Conservation (phyloP, 2,329 filamentous ascomycete species). For the Paracamarosporium sp. region DNA sequence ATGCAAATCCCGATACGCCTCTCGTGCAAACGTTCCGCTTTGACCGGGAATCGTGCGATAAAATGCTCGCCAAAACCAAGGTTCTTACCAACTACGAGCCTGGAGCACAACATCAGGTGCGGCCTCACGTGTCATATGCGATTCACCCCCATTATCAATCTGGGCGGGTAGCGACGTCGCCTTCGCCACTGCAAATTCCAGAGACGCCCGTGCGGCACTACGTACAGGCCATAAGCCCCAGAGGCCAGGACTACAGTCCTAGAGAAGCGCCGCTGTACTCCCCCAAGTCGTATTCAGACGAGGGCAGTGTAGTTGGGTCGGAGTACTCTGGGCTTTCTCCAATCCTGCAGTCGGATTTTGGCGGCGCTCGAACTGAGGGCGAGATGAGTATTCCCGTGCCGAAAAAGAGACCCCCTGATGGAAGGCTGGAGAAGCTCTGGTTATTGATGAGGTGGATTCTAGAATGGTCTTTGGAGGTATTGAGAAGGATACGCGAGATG, state of each 20-base stretch:
- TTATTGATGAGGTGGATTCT: background rate
- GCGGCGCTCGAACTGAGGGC: constrained; percentile 2
- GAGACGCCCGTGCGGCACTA: constrained; percentile 1
- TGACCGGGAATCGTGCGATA: constrained; percentile 32
- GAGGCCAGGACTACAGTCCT: background rate
- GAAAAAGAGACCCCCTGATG: constrained; percentile 12
- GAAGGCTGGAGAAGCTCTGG: background rate
- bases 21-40: constrained; percentile 23
- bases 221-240: background rate
- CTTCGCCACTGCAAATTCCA: background rate
- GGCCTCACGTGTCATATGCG: too few relatives aligned
- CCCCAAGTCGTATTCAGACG: constrained; percentile 10
- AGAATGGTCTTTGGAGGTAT: background rate
- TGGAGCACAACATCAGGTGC: constrained; percentile 24
- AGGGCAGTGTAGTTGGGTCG: constrained; percentile 5
- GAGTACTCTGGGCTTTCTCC: constrained; percentile 14
- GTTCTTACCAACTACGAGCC: constrained; percentile 35
- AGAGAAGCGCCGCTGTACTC: constrained; percentile 5
- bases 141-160: background rate
- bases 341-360: constrained; percentile 23
- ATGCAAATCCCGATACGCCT: constrained; percentile 33
- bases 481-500: background rate
- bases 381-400: constrained; percentile 1
- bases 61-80: constrained; percentile 34
- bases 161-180: background rate